phyloP scores from a whole-genome alignment of 202 grass and related monocot species.

The Musa balbisiana region DNA sequence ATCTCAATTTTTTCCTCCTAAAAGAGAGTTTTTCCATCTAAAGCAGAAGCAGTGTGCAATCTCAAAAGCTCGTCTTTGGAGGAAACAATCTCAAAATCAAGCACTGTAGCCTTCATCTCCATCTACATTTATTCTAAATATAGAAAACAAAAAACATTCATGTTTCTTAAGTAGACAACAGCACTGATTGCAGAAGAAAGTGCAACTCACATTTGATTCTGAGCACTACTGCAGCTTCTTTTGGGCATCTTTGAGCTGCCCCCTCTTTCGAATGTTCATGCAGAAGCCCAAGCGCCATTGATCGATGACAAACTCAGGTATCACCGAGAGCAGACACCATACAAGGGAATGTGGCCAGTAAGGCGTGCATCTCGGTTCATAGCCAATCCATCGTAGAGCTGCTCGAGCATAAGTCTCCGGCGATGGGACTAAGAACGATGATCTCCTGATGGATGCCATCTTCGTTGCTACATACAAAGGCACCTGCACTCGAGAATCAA shows the following conservation, averaged over 20 bases:
- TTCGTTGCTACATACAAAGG: slow-evolving; percentile 83
- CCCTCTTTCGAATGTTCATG: slow-evolving; percentile 66
- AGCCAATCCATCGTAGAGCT: slow-evolving; percentile 62
- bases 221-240: slow-evolving; percentile 54
- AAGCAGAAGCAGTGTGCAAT: too few species aligned
- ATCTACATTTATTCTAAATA: too few species aligned
- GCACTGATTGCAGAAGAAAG: too few species aligned
- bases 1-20: too few species aligned
- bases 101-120: too few species aligned
- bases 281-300: slow-evolving; percentile 47
- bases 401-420: slow-evolving; percentile 66
- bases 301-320: slow-evolving; percentile 50
- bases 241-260: slow-evolving; percentile 51
- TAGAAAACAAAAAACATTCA: too few species aligned
- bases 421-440: slow-evolving; percentile 69
- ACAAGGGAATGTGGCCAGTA: slow-evolving; percentile 77
- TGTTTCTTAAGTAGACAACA: too few species aligned
- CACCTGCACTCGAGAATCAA: slow-evolving; percentile 33
- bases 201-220: background rate
- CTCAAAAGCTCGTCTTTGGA: too few species aligned
- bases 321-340: slow-evolving; percentile 57
- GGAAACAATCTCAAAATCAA: too few species aligned
- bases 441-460: slow-evolving; percentile 75
- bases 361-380: slow-evolving; percentile 61
- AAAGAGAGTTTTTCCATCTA: too few species aligned